These are phyloP conservation scores for Colletotrichum sublineola DNA, from an alignment of 2,329 filamentous ascomycete genomes.

Conservation along the genomic window DNA sequence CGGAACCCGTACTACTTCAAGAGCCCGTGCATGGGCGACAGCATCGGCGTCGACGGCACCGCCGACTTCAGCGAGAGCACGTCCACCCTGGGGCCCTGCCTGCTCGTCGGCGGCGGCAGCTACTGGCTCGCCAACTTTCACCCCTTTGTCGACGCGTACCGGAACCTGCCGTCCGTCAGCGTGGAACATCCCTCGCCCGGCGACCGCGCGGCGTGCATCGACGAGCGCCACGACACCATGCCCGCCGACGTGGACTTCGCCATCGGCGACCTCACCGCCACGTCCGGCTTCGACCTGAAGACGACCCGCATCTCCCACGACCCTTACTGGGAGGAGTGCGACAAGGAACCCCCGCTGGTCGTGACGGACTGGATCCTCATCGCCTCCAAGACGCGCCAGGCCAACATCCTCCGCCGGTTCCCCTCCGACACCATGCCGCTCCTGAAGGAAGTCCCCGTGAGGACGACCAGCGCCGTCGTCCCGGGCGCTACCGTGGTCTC, in stretches of 20 bases:
- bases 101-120: slow-evolving; percentile 53
- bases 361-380: slow-evolving; percentile 62
- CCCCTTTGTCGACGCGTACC: slow-evolving; percentile 56
- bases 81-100: slow-evolving; percentile 58
- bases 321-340: slow-evolving; percentile 59
- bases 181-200: slow-evolving; percentile 58
- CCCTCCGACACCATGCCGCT: slow-evolving; percentile 52
- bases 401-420: slow-evolving; percentile 58
- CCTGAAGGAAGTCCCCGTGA: slow-evolving; percentile 51
- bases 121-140: slow-evolving; percentile 62
- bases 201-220: slow-evolving; percentile 54
- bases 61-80: slow-evolving; percentile 52
- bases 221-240: slow-evolving; percentile 55
- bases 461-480: slow-evolving; percentile 48
- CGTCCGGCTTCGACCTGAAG: slow-evolving; percentile 57
- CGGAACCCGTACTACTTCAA: slow-evolving; percentile 59
- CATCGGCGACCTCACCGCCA: slow-evolving; percentile 55
- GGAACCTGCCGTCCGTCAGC: slow-evolving; percentile 46
- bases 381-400: slow-evolving; percentile 50
- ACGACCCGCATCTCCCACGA: slow-evolving; percentile 60
- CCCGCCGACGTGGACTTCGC: slow-evolving; percentile 47
- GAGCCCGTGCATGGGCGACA: slow-evolving; percentile 61
- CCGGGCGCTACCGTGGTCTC: slow-evolving; percentile 55
- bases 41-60: slow-evolving; percentile 54
- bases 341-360: slow-evolving; percentile 56